Evolutionary conservation across 768 basidiomycete species (phyloP), one percentile per base, ranked within the genome.

Genomic region (Tylopilus plumbeoviolaceoides): DNA sequence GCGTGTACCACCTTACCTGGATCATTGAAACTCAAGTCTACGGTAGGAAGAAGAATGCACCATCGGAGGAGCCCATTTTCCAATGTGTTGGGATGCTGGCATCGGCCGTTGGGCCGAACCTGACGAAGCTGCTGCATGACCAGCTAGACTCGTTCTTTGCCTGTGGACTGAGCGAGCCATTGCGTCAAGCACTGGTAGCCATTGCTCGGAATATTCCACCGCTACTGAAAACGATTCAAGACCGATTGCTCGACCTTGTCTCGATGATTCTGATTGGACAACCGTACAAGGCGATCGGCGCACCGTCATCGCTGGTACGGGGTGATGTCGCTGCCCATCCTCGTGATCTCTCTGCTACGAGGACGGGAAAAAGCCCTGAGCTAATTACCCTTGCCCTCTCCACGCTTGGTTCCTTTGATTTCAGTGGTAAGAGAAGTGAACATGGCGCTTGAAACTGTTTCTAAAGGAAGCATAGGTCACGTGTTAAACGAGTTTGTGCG

Each of bases 21-120:
- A 23, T 43, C 35, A 18, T 36, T 28, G 0, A 7, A 47, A 15
- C 49, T 59, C 53, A 63, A 36, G 27, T 30, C 47, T 2, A 21
- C 14, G 33, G 27, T 56, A 86, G 83, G 52, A 85, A 86, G 64
- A 95, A 94, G 77, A 94, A 92, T 64, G 90, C 93, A 2, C 89
- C 91, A 3, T 85, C 87, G 15, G 95, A 98, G 69, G 93, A 93
- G 58, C 89, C 95, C 0, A 93, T 98, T 53, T 98, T 99, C 65
- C 91, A 98, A 76, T 98, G 97, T 70, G 82, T 99, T 54, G 92
- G 92, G 35, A 95, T 98, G 93, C 76, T 99, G 40, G 92, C 95
- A 1, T 82, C 85, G 2, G 91, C 97, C 9, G 94, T 99, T 30
- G 97, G 97, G 1, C 94, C 94, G 3, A 95, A 94, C 68, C 75